A percentile compares a stretch with the other conserved stretches of the same genome.
These are phyloP conservation scores for Bruguiera sexangula DNA, from an alignment of 345 rosid species.

Conservation along the genomic window DNA sequence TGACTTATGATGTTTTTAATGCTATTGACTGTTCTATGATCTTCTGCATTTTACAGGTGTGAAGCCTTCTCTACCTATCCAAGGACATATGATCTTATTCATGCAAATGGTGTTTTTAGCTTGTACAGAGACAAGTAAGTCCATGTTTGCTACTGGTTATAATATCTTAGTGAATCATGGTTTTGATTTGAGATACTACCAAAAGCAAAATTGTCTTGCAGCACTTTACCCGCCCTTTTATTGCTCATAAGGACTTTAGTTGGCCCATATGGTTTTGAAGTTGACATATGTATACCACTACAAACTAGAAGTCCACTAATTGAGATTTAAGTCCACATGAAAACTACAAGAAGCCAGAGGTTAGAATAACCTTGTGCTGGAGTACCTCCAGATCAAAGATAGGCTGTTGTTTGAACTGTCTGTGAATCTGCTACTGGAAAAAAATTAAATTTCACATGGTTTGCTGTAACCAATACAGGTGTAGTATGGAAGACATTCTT, in stretches of 20 bases:
- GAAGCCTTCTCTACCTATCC: constrained; percentile 36
- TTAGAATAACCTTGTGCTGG: not conserved
- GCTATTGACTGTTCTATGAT: not conserved
- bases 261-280: not conserved
- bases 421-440: not conserved
- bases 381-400: not conserved
- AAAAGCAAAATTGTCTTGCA: not conserved
- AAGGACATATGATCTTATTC: constrained; percentile 35
- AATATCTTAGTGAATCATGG: not conserved
- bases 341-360: not conserved
- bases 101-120: constrained; percentile 34
- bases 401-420: not conserved
- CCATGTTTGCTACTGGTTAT: not conserved
- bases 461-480: constrained; percentile 9
- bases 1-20: too few relatives aligned
- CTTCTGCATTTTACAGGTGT: constrained; percentile 20
- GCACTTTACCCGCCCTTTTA: not conserved
- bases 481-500: constrained; percentile 30
- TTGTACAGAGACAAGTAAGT: constrained; percentile 32
- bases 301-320: not conserved
- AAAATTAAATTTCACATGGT: not conserved
- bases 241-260: not conserved
- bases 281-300: not conserved
- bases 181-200: not conserved
- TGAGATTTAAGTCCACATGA: not conserved